Evolutionary conservation across 805 yeast genomes (phyloP).

Genomic region (Wickerhamiella occidentalis): DNA sequence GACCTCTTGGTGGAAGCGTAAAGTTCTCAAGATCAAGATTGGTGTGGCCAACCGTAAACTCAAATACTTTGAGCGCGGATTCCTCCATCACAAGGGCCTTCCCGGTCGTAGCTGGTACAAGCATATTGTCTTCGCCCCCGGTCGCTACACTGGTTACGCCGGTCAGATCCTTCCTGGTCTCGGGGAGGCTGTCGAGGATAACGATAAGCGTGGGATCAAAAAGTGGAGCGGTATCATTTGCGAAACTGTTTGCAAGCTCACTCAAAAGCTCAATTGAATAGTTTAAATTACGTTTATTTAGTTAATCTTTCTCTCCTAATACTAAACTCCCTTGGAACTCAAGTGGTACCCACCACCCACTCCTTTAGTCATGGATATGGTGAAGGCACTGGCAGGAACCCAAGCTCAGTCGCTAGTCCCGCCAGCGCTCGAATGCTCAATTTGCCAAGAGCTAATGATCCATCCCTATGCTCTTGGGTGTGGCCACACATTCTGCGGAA

Average conservation of each 20-base stretch:
- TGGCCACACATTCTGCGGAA: slow-evolving; percentile 59
- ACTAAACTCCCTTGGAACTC: neutral
- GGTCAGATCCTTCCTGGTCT: slow-evolving; percentile 47
- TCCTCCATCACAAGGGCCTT: slow-evolving; percentile 39
- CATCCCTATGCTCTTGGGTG: slow-evolving; percentile 44
- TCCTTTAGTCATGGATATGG: slow-evolving; percentile 2
- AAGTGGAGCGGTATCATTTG: slow-evolving; percentile 32
- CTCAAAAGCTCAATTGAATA: neutral
- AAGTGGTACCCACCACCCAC: too few species aligned
- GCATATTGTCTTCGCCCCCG: slow-evolving; percentile 47
- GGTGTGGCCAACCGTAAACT: slow-evolving; percentile 32
- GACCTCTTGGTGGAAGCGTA: slow-evolving; percentile 49
- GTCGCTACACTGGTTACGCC: slow-evolving; percentile 47
- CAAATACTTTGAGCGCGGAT: slow-evolving; percentile 35
- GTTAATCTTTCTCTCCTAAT: too few species aligned
- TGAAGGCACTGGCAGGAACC: slow-evolving; percentile 4
- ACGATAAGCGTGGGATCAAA: slow-evolving; percentile 29
- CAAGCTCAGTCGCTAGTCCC: slow-evolving; percentile 7
- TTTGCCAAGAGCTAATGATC: slow-evolving; percentile 52
- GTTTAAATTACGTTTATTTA: neutral
- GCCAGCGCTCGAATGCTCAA: slow-evolving; percentile 32
- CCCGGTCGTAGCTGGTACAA: slow-evolving; percentile 44
- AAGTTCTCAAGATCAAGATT: slow-evolving; percentile 19
- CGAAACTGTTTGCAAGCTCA: slow-evolving; percentile 10
- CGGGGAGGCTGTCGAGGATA: slow-evolving; percentile 42